phyloP scores from a whole-genome alignment of 2,329 filamentous ascomycete genomes.

The Leptographium radiaticola region DNA sequence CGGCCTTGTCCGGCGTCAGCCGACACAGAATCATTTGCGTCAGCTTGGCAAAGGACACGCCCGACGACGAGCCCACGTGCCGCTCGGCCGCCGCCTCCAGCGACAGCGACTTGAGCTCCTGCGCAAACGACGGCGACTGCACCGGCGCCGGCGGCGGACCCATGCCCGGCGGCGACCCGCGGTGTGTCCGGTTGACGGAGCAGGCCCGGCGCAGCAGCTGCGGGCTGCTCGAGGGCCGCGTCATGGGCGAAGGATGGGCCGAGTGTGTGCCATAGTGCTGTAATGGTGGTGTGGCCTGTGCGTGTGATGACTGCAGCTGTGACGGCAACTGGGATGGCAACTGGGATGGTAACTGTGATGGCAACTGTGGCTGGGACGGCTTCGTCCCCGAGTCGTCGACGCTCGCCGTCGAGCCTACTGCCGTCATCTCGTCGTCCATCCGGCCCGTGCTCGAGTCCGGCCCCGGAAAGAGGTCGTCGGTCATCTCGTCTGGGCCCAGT shows the following conservation, averaged over 20 bases:
- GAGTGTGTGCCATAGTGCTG: too few relatives aligned
- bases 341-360: background rate
- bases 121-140: slow-evolving; percentile 12
- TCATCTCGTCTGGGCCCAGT: too few relatives aligned
- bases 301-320: background rate
- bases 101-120: slow-evolving; percentile 24
- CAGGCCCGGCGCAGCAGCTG: background rate
- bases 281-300: too few relatives aligned
- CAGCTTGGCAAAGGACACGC: slow-evolving; percentile 29
- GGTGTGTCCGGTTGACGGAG: background rate
- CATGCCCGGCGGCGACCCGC: slow-evolving; percentile 7
- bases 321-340: background rate
- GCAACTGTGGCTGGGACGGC: background rate
- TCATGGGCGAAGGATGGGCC: too few relatives aligned
- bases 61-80: slow-evolving; percentile 29
- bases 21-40: slow-evolving; percentile 28
- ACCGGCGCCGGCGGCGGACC: background rate
- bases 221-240: background rate
- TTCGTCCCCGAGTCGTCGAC: background rate
- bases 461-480: background rate
- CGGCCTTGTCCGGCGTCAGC: slow-evolving; percentile 26
- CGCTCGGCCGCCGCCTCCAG: slow-evolving; percentile 30
- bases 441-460: background rate
- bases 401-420: background rate
- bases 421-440: background rate